A percentile compares a stretch with the other conserved stretches of the same genome.
These are phyloP conservation scores for Diaporthe citri DNA, from an alignment of 2,329 filamentous ascomycete genomes.

Conservation along the genomic window DNA sequence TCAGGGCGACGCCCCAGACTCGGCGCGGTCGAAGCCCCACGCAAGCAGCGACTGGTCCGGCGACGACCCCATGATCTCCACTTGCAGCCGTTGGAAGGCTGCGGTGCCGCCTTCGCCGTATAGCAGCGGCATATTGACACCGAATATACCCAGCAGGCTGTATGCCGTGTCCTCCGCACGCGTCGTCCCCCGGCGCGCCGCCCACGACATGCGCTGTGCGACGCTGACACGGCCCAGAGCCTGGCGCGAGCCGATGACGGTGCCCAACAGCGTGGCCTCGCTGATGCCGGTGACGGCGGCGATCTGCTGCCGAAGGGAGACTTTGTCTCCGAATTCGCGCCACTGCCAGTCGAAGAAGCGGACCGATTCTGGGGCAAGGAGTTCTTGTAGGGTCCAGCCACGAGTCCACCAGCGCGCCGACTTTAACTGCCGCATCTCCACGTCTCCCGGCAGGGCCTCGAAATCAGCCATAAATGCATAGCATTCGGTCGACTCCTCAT, in stretches of 20 bases:
- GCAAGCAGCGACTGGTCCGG: slow-evolving; percentile 9
- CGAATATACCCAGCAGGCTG: slow-evolving; percentile 35
- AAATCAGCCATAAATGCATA: slow-evolving; percentile 22
- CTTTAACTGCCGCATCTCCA: neutral
- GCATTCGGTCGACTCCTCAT: neutral
- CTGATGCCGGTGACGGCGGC: neutral
- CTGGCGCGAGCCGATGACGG: neutral
- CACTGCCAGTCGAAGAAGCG: neutral
- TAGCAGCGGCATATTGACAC: slow-evolving; percentile 33
- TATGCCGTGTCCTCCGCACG: slow-evolving; percentile 34
- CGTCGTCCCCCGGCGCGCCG: neutral
- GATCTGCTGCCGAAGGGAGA: neutral
- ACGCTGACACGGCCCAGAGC: neutral
- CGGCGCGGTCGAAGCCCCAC: neutral
- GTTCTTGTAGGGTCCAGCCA: slow-evolving; percentile 32
- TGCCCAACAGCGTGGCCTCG: neutral
- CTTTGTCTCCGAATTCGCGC: neutral
- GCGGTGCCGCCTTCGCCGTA: slow-evolving; percentile 26
- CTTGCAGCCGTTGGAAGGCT: slow-evolving; percentile 29
- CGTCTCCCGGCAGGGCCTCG: neutral
- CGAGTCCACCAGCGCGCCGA: slow-evolving; percentile 9
- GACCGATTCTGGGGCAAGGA: neutral
- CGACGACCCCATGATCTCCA: slow-evolving; percentile 29
- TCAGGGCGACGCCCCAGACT: neutral
- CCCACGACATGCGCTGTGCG: slow-evolving; percentile 16